A percentile compares a stretch with the other conserved stretches of the same genome.
phyloP scores from a whole-genome alignment of 2,329 filamentous ascomycete genomes.

The Aureobasidium subglaciale region DNA sequence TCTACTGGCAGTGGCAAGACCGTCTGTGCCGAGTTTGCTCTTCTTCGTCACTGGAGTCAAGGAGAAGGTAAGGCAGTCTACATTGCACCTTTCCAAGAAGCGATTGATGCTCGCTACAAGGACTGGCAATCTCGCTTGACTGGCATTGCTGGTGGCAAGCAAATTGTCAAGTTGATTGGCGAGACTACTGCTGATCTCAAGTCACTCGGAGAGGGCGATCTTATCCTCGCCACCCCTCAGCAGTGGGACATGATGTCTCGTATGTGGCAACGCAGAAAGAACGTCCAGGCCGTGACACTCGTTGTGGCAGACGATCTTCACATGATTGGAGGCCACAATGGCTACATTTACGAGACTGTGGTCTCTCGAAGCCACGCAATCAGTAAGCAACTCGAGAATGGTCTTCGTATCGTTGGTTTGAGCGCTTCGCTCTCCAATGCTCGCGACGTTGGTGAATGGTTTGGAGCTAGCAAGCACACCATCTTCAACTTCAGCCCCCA shows the following conservation, averaged over 20 bases:
- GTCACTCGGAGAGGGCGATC: conserved; percentile 75
- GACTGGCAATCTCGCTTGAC: conserved; percentile 79
- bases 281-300: conserved; percentile 80
- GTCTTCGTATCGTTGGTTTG: conserved; percentile 79
- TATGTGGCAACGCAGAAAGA: conserved; percentile 95
- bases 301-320: conserved; percentile 96
- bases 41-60: conserved; percentile 77
- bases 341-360: conserved; percentile 90
- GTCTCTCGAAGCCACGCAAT: conserved; percentile 99
- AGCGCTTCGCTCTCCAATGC: conserved; percentile 91
- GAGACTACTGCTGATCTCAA: conserved; percentile 88
- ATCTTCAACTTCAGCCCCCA: conserved; percentile 98
- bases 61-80: conserved; percentile 79
- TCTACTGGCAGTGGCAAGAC: conserved; percentile 95
- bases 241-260: conserved; percentile 96
- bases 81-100: conserved; percentile 87
- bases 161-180: conserved; percentile 86
- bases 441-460: conserved; percentile 92
- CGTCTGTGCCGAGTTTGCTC: conserved; percentile 87
- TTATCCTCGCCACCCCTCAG: conserved; percentile 83
- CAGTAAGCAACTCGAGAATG: conserved; percentile 74
- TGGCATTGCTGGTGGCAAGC: conserved; percentile 71
- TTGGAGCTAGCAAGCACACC: conserved; percentile 94
- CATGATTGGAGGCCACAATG: conserved; percentile 76
- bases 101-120: conserved; percentile 72